phyloP scores from a whole-genome alignment of 257 asterid genomes.

The Verbena officinalis region DNA sequence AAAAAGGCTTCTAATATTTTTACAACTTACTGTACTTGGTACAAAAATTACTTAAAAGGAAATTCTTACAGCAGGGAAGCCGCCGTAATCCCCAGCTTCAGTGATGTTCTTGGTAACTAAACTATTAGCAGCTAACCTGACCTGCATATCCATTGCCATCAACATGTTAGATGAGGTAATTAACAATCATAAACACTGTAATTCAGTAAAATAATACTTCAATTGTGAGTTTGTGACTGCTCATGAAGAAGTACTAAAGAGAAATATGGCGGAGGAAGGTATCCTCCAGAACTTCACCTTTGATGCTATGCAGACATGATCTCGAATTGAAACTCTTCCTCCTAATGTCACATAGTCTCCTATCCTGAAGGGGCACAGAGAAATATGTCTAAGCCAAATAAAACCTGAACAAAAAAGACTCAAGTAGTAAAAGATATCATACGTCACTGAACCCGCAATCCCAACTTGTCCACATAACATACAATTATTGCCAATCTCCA shows the following conservation, averaged over 20 bases:
- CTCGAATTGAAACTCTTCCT: constrained; percentile 76
- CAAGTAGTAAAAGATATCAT: constrained; percentile 20
- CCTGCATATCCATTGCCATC: constrained; percentile 51
- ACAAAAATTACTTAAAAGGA: constrained; percentile 15
- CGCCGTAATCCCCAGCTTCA: constrained; percentile 91
- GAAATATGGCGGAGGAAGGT: neutral
- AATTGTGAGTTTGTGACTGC: constrained; percentile 6
- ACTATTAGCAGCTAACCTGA: constrained; percentile 86
- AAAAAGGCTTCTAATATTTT: neutral
- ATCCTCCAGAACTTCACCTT: constrained; percentile 44
- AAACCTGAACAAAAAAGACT: constrained; percentile 8
- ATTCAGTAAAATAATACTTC: neutral
- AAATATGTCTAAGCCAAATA: constrained; percentile 21
- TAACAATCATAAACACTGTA: too few species aligned
- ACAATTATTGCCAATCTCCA: constrained; percentile 70
- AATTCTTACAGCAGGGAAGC: constrained; percentile 94
- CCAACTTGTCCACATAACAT: constrained; percentile 94
- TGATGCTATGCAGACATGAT: constrained; percentile 74
- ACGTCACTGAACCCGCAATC: constrained; percentile 92
- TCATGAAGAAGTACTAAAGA: neutral
- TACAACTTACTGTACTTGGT: neutral
- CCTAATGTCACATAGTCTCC: constrained; percentile 88
- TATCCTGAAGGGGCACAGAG: constrained; percentile 45
- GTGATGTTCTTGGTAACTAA: constrained; percentile 79
- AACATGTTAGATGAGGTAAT: constrained; percentile 18